phyloP scores from a whole-genome alignment of 2,329 filamentous ascomycete species.

The Ophiostoma angusticollis region DNA sequence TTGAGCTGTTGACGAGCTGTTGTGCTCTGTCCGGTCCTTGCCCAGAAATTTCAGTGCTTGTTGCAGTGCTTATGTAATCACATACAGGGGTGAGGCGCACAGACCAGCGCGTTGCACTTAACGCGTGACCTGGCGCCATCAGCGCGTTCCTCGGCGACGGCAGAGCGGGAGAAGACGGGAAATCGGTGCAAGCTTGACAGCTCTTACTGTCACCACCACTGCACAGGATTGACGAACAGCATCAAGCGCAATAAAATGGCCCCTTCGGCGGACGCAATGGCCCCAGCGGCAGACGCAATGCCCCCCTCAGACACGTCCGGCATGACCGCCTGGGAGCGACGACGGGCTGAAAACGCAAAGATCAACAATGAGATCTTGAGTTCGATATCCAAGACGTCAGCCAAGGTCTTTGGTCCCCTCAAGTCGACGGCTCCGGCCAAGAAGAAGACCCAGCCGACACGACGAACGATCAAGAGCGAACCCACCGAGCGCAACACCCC shows the following conservation, averaged over 20 bases:
- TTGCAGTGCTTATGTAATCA: too few relatives aligned
- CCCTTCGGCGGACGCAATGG: neutral
- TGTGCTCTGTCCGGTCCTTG: too few relatives aligned
- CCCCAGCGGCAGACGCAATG: neutral
- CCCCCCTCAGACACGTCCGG: too few relatives aligned
- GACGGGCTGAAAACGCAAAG: conserved; percentile 74
- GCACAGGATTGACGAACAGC: too few relatives aligned
- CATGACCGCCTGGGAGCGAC: conserved; percentile 76
- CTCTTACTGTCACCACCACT: too few relatives aligned
- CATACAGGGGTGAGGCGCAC: neutral
- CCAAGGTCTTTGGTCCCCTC: conserved; percentile 24
- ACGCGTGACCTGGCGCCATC: conserved; percentile 8
- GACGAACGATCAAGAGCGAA: conserved; percentile 21
- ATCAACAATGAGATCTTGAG: conserved; percentile 71
- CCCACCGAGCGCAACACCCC: conserved; percentile 26
- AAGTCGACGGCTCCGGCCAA: conserved; percentile 31
- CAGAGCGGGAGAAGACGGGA: too few relatives aligned
- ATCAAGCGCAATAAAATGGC: neutral
- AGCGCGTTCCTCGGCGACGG: too few relatives aligned
- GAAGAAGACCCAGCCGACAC: conserved; percentile 26
- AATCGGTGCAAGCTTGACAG: too few relatives aligned
- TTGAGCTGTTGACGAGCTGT: neutral
- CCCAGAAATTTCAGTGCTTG: too few relatives aligned
- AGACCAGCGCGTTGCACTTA: conserved; percentile 7
- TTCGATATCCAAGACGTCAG: conserved; percentile 57